phyloP scores from a whole-genome alignment of 441 rosid species.

The Erodium trifolium region DNA sequence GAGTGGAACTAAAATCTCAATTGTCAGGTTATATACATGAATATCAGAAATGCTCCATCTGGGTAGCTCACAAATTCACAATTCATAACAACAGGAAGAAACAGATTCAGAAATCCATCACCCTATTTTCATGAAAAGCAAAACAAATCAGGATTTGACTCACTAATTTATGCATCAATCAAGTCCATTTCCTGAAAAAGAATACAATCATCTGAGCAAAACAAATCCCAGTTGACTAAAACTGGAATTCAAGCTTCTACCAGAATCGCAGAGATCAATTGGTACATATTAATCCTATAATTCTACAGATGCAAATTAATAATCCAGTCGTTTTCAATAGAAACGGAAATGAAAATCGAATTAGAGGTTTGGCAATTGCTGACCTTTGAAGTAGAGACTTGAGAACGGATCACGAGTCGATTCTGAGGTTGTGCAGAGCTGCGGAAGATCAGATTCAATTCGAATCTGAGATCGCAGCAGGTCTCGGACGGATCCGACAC shows the following conservation, averaged over 20 bases:
- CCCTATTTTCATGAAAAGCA: background rate
- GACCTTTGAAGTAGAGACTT: constrained; percentile 4
- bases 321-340: background rate
- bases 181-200: background rate
- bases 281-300: background rate
- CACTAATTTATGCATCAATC: background rate
- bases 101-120: constrained; percentile 1
- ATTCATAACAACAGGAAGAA: background rate
- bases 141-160: background rate
- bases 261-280: constrained; percentile 3
- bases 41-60: constrained; percentile 8
- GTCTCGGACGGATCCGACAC: background rate
- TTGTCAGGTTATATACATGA: constrained; percentile 1
- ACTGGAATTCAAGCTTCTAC: constrained; percentile 4
- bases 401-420: background rate
- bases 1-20: background rate
- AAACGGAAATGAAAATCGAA: constrained; percentile 7
- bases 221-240: background rate
- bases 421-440: background rate
- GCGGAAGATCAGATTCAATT: background rate
- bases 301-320: background rate
- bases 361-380: background rate
- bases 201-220: background rate
- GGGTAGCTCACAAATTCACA: constrained; percentile 2
- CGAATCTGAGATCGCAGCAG: constrained; percentile 1